A percentile compares a stretch with the other conserved stretches of the same genome.
These are phyloP conservation scores for Clathrus columnatus DNA, from an alignment of 768 basidiomycete genomes.

Conservation along the genomic window DNA sequence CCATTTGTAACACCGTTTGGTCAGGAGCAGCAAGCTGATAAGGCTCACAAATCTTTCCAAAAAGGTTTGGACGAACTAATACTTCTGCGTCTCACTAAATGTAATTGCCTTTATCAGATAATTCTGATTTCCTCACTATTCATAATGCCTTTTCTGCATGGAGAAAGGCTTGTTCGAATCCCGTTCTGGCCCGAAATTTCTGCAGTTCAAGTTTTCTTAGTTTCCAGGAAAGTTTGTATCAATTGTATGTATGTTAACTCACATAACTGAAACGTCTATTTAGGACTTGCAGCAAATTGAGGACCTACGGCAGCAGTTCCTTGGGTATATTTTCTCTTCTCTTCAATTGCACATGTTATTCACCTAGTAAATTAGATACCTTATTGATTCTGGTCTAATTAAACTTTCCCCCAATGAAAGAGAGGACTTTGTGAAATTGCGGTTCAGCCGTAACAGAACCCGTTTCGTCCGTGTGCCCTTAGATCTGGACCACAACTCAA, in stretches of 20 bases:
- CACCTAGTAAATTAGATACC: no score
- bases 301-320: conserved; percentile 85
- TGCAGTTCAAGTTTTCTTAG: conserved; percentile 76
- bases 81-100: not conserved
- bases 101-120: conserved; percentile 41
- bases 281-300: conserved; percentile 94
- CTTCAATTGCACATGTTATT: conserved; percentile 7
- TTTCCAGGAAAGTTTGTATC: conserved; percentile 48
- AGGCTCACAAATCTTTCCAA: conserved; percentile 73
- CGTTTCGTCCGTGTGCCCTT: conserved; percentile 71
- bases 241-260: not conserved
- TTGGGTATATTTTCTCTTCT: conserved; percentile 41
- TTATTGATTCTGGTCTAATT: conserved; percentile 85
- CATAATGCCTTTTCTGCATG: conserved; percentile 87
- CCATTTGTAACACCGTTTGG: conserved; percentile 90
- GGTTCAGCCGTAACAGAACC: conserved; percentile 64
- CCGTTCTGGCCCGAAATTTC: conserved; percentile 57
- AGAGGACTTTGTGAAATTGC: conserved; percentile 53
- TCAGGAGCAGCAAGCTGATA: conserved; percentile 76
- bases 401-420: conserved; percentile 54
- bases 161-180: conserved; percentile 65
- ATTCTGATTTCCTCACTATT: conserved; percentile 91
- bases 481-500: conserved; percentile 61
- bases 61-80: conserved; percentile 40
- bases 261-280: conserved; percentile 22